Percentiles rank a stretch among this genome's conserved stretches.
Conservation (phyloP, 352 stramenopile species). For the Pythium utonaiense region DNA sequence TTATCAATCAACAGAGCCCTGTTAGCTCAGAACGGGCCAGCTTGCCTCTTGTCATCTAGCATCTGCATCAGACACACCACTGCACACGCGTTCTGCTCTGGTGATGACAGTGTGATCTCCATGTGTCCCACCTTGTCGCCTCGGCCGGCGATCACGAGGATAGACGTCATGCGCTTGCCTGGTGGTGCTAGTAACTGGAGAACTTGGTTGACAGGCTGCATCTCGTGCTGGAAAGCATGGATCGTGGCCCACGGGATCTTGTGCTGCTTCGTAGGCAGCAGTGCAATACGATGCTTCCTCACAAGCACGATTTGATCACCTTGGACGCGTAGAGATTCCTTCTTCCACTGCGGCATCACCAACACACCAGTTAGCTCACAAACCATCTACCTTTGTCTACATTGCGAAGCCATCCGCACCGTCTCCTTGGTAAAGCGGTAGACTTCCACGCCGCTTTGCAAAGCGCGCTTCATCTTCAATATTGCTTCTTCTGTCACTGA, state of each 20-base stretch:
- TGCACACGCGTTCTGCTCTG: constrained; percentile 24
- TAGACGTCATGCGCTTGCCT: constrained; percentile 30
- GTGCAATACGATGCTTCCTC: constrained; percentile 29
- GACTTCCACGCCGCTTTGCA: constrained; percentile 14
- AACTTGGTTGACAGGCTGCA: constrained; percentile 19
- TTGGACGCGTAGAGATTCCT: constrained; percentile 30
- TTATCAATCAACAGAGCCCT: not conserved
- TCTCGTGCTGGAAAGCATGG: constrained; percentile 36
- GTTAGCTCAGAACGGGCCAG: not conserved
- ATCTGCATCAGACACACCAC: constrained; percentile 25
- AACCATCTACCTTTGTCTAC: not conserved
- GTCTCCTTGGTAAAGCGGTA: constrained; percentile 19
- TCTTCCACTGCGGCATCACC: constrained; percentile 25
- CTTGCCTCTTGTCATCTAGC: constrained; percentile 24
- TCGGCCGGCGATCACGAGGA: constrained; percentile 31
- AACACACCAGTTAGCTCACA: not conserved
- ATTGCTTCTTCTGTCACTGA: constrained; percentile 16
- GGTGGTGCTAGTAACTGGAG: constrained; percentile 25
- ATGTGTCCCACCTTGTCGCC: constrained; percentile 29
- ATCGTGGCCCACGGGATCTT: constrained; percentile 29
- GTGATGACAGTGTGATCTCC: constrained; percentile 29
- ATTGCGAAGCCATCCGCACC: not conserved
- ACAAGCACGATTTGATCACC: constrained; percentile 31
- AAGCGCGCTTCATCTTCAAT: constrained; percentile 7
- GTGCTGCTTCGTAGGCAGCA: constrained; percentile 29